Base-by-base conservation (phyloP, 352 stramenopile species). In the Aphanomyces astaci region DNA sequence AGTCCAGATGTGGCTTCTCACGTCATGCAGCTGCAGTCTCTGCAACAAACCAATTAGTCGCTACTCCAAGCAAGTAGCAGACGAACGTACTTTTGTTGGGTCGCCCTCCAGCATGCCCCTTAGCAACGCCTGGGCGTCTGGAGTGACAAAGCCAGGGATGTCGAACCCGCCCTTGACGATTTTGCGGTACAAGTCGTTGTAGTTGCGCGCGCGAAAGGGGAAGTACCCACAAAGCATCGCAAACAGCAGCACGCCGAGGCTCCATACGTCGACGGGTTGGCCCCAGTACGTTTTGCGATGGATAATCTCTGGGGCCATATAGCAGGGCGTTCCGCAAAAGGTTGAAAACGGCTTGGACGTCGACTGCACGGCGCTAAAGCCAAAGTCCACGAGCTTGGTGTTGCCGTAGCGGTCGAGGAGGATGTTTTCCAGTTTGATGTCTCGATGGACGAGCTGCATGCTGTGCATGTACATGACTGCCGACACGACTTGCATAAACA, bases 341-440 rank as follows among this genome's bases (percentile, higher is more conserved):
- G 45, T 85, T 67, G 7, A 52, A 24, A 68, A 62, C 17, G 62
- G 36, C 36, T 64, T 64, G n/a, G 51, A 15, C 19, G 28, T 19
- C 4, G 71, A 66, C 57, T 88, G 79, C 15, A 82, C 73, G 52
- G 86, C 77, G 48, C 81, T 88, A 31, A 89, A 89, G 24, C 81
- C 81, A 71, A 91, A 89, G 64, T 91, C 81, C 25, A 91, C 84
- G 17, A 90, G 48, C 51, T 78, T 81, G 4, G 66, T 66, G 10
- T 73, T 62, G 1, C 66, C 75, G 1, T 51, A 32, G 24, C 68
- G 75, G 40, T 89, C 76, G 0, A 92, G 45, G 32, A 92, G 64
- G 0, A 92, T 72, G 53, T 92, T 90, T 66, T 92, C 84, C 31
- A 89, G 82, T 63, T 92, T 92, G 39, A 92, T 69, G 64, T 92